Evolutionary conservation across 2,329 filamentous ascomycete species (phyloP).

Genomic region (Domatiomyces catenatus): DNA sequence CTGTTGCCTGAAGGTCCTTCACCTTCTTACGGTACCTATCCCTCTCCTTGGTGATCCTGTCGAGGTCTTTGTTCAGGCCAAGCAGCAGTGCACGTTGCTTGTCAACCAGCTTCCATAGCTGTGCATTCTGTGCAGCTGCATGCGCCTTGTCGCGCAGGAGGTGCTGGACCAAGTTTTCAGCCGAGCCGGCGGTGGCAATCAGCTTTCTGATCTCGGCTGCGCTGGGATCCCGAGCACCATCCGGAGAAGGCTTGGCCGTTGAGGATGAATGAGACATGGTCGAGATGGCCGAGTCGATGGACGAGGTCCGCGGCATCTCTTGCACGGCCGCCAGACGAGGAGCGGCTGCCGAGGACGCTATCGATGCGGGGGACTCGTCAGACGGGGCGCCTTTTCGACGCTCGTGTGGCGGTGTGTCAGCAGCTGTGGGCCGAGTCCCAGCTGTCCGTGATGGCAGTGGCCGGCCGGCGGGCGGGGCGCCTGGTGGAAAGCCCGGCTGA

Average conservation of each 20-base stretch:
- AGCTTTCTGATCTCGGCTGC: conserved; percentile 63
- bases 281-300: conserved; percentile 87
- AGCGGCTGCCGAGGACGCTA: background rate
- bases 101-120: conserved; percentile 89
- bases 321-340: background rate
- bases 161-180: conserved; percentile 77
- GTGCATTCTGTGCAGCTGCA: conserved; percentile 73
- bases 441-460: background rate
- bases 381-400: background rate
- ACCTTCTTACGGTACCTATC: conserved; percentile 83
- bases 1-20: conserved; percentile 47
- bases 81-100: conserved; percentile 91
- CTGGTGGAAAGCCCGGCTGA: background rate
- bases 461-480: too few species aligned
- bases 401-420: too few species aligned
- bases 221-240: conserved; percentile 39
- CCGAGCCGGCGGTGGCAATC: conserved; percentile 70
- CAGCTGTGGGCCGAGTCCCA: background rate
- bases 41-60: conserved; percentile 82
- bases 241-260: conserved; percentile 43
- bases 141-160: conserved; percentile 83
- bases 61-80: conserved; percentile 85
- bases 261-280: conserved; percentile 42
- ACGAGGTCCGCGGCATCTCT: conserved; percentile 54
- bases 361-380: conserved; percentile 1